Evolutionary conservation across 2,329 filamentous ascomycete species (phyloP), one percentile per base, ranked within the genome.

Genomic region (Hypoxylon sp.): DNA sequence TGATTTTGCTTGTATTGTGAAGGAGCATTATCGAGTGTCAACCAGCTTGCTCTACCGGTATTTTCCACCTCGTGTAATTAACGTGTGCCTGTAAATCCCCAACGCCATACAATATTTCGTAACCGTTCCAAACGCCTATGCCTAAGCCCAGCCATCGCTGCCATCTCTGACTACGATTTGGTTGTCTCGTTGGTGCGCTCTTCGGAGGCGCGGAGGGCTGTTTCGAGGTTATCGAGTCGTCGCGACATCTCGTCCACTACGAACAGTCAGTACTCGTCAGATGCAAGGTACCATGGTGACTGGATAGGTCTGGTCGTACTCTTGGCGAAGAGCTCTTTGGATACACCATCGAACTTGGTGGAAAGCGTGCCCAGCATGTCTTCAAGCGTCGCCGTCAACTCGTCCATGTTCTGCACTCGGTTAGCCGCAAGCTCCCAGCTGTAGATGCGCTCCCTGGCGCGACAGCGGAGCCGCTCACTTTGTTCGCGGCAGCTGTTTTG

Each of bases 191-290:
- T 52, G 9, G 77, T 73, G 53, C 78, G 78, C 55, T 80, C 74
- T 65, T 81, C 85, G 56, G 79, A 82, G 33, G 83, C 81, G 67
- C 85, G 81, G 40, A 96, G 80, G 11, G 88, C 87, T 20, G 88
- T 81, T 73, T 96, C 93, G 9, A 97, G 82, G 55, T 88, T 91
- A 72, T 97, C 93, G 18, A 97, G 78, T 21, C 93, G 86, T 59
- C 89, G 83, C 11, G 91, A 90, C 92, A 97, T 97, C 63, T 97
- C 92, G 71, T 97, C 93, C 90, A 97, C 92, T 97, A 59, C 11
- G 38, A 48, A 2, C 7, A 46, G 20, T 50, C 24, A 35, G 21
- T 43, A 49, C 21, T 33, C 20, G 18, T 13, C 10, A 33, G 23
- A 53, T 31, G 8, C 4, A 10, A 40, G 24, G 4, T 11, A 40